Percentiles rank a stretch among this genome's conserved stretches.
phyloP scores from a whole-genome alignment of 352 stramenopile species.

The Pythium periplocum region DNA sequence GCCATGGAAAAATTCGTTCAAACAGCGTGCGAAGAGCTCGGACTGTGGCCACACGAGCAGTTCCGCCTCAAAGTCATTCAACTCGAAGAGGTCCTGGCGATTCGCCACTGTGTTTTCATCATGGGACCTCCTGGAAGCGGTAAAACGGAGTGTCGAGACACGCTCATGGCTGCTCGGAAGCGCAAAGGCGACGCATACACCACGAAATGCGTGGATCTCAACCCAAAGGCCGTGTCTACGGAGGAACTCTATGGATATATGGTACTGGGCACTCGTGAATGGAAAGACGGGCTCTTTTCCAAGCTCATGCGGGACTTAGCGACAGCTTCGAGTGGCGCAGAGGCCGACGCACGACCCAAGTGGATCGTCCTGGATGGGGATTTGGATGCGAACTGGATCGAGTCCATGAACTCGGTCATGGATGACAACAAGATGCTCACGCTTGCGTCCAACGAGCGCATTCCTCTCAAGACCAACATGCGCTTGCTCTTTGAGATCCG shows the following conservation, averaged over 20 bases:
- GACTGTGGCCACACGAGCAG: conserved; percentile 87
- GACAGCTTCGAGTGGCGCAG: conserved; percentile 26
- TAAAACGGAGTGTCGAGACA: conserved; percentile 93
- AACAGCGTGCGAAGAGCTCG: conserved; percentile 85
- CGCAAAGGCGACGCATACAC: conserved; percentile 56
- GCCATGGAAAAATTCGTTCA: conserved; percentile 89
- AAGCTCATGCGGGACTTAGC: conserved; percentile 93
- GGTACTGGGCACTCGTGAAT: conserved; percentile 90
- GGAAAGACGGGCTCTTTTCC: conserved; percentile 93
- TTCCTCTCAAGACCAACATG: conserved; percentile 94
- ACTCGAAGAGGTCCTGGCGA: conserved; percentile 91
- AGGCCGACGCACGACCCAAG: conserved; percentile 74
- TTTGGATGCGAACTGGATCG: conserved; percentile 84
- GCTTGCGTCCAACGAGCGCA: conserved; percentile 93
- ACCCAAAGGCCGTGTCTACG: conserved; percentile 95
- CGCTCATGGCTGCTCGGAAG: conserved; percentile 77
- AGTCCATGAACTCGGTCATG: conserved; percentile 90
- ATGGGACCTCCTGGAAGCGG: conserved; percentile 91
- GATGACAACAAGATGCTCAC: conserved; percentile 89
- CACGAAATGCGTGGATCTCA: conserved; percentile 86
- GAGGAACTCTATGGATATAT: conserved; percentile 97
- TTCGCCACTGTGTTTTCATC: conserved; percentile 95
- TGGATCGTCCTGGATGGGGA: conserved; percentile 96
- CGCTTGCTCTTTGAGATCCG: conserved; percentile 95
- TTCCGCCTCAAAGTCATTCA: conserved; percentile 95